Percentiles rank a stretch among this genome's conserved stretches.
Evolutionary conservation across 1,284 basidiomycete genomes (phyloP).

Genomic region (Kalmanozyma brasiliensis): DNA sequence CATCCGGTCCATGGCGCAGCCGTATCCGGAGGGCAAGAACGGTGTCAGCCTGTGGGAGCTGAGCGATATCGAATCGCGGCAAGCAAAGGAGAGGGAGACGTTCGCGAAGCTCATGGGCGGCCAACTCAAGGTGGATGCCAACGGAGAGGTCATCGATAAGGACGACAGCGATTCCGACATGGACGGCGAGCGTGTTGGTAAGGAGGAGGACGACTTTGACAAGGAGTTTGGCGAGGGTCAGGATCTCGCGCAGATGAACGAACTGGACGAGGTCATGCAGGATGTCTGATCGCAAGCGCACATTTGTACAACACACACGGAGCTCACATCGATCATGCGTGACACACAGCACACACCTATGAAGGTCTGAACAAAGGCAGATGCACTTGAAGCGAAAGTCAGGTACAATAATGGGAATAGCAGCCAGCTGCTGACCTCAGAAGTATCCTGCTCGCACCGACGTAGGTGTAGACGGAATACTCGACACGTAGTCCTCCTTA

Average conservation of each 20-base stretch:
- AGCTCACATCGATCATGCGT: no score
- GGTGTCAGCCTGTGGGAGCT: conserved; percentile 94
- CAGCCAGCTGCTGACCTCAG: no score
- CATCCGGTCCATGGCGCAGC: conserved; percentile 97
- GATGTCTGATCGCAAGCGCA: conserved; percentile 1
- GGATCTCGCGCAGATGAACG: conserved; percentile 30
- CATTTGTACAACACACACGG: no score
- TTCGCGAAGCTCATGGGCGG: conserved; percentile 59
- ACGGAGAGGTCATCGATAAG: conserved; percentile 46
- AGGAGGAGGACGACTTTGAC: conserved; percentile 58
- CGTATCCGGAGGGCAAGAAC: conserved; percentile 87
- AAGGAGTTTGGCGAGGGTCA: conserved; percentile 50
- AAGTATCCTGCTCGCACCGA: no score
- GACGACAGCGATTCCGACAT: conserved; percentile 33
- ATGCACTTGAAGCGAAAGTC: no score
- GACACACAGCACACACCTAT: no score
- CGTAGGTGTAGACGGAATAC: no score
- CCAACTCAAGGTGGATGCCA: conserved; percentile 42
- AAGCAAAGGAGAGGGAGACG: conserved; percentile 77
- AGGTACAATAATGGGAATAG: no score
- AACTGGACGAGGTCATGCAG: conserved; percentile 24
- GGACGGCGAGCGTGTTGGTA: conserved; percentile 8
- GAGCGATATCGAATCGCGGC: conserved; percentile 82
- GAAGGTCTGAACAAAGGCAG: no score
- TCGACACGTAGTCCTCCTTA: no score